Evolutionary conservation across 2,329 filamentous ascomycete genomes (phyloP), one percentile per base, ranked within the genome.

Genomic region (Arthrobotrys conoides): DNA sequence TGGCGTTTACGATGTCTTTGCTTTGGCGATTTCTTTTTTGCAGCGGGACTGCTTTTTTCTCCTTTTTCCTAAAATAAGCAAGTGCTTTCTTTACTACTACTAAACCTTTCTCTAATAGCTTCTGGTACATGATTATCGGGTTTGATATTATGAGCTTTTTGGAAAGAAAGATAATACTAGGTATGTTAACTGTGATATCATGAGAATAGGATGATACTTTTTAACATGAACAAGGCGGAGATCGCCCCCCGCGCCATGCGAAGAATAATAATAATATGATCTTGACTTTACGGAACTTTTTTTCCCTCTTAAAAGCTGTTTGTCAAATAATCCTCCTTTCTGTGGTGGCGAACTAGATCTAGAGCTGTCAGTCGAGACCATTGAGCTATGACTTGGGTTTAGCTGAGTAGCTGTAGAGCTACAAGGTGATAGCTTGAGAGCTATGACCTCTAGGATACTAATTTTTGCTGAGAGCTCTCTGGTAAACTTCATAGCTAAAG

Each of bases 11-110:
- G n/a, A 5, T 22, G 8, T 46, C 41, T 38, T 38, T 14, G 41
- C 41, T 46, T 46, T 55, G 48, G 27, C 24, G 14, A n/a, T 14
- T 12, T n/a, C 33, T 14, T 5, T 27, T 22, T 41, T 41, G 53
- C n/a, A 59, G 53, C 10, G 53, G 18, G 53, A 59, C 30, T 59
- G 53, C 30, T 38, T 38, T 38, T 59, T 38, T 38, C 44, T 12
- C 27, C 27, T 6, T 30, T 30, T 30, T 30, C 27, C n/a, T n/a
- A n/a, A n/a, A n/a, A n/a, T 30, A 30, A 30, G 6, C 27, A 46
- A 46, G 12, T n/a, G 16, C 38, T n/a, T 41, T 16, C 38, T 41
- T 9, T 24, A 33, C 27, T 8, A 18, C 27, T 46, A 46, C 16
- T 20, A 46, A 8, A 20, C 44, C n/a, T n/a, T 18, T 20, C 20